A percentile compares a stretch with the other conserved stretches of the same genome.
Conservation (phyloP, 2,329 filamentous ascomycete genomes). For the Arachnomyces sp. region DNA sequence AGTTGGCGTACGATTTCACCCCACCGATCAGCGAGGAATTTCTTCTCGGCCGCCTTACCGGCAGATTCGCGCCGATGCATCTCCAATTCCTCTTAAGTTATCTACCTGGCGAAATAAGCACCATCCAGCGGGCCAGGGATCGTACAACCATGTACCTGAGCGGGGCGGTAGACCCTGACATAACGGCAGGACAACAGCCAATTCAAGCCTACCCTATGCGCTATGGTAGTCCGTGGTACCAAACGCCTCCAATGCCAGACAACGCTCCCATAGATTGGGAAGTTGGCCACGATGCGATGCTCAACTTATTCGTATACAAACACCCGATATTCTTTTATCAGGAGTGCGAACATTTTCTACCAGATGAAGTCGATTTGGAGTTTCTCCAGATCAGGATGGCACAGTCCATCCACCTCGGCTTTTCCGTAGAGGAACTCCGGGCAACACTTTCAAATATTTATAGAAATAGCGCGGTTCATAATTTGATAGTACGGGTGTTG, state of each 20-base stretch:
- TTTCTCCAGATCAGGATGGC: conserved; percentile 13
- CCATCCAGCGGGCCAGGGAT: conserved; percentile 12
- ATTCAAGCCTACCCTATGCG: conserved; percentile 6
- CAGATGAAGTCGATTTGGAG: conserved; percentile 4
- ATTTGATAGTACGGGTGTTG: too few species aligned
- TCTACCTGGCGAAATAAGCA: conserved; percentile 12
- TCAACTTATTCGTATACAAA: conserved; percentile 9
- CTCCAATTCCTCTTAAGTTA: conserved; percentile 10
- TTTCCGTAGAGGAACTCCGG: conserved; percentile 6
- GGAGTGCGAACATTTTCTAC: conserved; percentile 7
- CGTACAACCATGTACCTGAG: conserved; percentile 10
- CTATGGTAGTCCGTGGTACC: not conserved
- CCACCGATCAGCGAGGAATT: conserved; percentile 9
- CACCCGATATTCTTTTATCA: conserved; percentile 6
- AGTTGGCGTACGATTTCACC: conserved; percentile 10
- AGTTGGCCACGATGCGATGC: conserved; percentile 10
- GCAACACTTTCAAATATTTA: conserved; percentile 7
- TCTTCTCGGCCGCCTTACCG: conserved; percentile 9
- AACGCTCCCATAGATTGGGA: conserved; percentile 8
- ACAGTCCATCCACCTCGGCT: conserved; percentile 9
- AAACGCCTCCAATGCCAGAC: not conserved
- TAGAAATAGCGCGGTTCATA: too few species aligned
- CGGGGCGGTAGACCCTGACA: conserved; percentile 7
- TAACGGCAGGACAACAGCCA: conserved; percentile 7
- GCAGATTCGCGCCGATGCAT: conserved; percentile 9